Conservation (phyloP, 192 early-diverging fungal species). For the Backusella morwellensis region DNA sequence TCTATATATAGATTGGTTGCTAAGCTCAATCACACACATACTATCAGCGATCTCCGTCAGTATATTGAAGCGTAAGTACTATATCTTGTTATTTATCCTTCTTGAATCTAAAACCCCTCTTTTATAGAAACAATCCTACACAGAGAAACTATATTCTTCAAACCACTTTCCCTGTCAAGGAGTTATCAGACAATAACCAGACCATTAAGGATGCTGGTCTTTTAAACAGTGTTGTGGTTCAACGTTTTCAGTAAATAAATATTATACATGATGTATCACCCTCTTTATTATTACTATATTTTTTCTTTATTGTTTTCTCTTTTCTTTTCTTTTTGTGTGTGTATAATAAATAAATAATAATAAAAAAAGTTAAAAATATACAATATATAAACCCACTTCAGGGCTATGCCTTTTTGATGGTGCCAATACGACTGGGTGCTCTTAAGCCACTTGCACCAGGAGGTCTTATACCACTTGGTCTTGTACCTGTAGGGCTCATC, state of each 20-base stretch:
- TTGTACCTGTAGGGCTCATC: background rate
- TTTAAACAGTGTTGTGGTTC: slow-evolving; percentile 84
- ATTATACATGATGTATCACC: background rate
- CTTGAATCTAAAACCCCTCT: too few relatives aligned
- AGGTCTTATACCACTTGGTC: slow-evolving; percentile 9
- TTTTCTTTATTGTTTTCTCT: background rate
- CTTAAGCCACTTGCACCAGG: background rate
- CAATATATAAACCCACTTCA: background rate
- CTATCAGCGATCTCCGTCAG: slow-evolving; percentile 77
- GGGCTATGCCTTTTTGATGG: background rate
- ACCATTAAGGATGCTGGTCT: slow-evolving; percentile 83
- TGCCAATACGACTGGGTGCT: slow-evolving; percentile 2
- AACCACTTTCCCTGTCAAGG: slow-evolving; percentile 84
- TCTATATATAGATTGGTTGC: slow-evolving; percentile 57
- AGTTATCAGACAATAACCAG: slow-evolving; percentile 63
- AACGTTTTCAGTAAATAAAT: slow-evolving; percentile 43
- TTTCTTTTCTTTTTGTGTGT: background rate
- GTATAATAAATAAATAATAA: background rate
- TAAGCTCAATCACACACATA: slow-evolving; percentile 90
- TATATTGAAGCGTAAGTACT: slow-evolving; percentile 67
- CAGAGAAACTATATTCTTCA: slow-evolving; percentile 74
- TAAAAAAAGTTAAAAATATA: background rate
- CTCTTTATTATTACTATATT: background rate
- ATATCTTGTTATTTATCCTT: too few relatives aligned
- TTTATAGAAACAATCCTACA: slow-evolving; percentile 54